Conservation (phyloP, 768 basidiomycete species). For the Lanmaoa rubissima region DNA sequence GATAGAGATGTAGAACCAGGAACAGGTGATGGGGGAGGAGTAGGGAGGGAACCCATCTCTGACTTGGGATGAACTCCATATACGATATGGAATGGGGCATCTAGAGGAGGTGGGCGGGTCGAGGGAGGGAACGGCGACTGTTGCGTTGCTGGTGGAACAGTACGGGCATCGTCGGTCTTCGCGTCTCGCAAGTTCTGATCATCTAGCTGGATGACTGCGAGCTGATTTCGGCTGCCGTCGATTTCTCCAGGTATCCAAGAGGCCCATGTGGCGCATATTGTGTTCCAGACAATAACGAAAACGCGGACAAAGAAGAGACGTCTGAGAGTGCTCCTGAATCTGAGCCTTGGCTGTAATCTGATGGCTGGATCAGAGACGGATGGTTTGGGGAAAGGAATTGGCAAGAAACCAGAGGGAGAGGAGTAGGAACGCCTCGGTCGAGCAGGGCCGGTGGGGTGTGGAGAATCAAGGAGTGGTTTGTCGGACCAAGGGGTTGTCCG, state of each 20-base stretch:
- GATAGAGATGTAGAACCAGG: slow-evolving; percentile 10
- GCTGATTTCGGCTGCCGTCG: slow-evolving; percentile 15
- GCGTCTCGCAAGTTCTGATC: slow-evolving; percentile 7
- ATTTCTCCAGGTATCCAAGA: slow-evolving; percentile 36
- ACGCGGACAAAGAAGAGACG: slow-evolving; percentile 72
- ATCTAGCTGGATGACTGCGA: slow-evolving; percentile 1
- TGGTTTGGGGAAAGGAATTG: slow-evolving; percentile 35
- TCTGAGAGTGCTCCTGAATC: slow-evolving; percentile 43
- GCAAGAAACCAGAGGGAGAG: slow-evolving; percentile 52
- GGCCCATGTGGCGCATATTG: slow-evolving; percentile 61
- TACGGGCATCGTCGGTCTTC: slow-evolving; percentile 13
- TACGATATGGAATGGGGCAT: slow-evolving; percentile 11
- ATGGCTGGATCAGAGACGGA: slow-evolving; percentile 31
- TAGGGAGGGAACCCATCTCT: slow-evolving; percentile 21
- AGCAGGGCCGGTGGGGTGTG: slow-evolving; percentile 21
- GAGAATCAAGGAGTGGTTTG: slow-evolving; percentile 42
- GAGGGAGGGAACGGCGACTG: slow-evolving; percentile 21
- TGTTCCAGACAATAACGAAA: slow-evolving; percentile 67
- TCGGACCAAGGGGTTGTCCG: slow-evolving; percentile 60
- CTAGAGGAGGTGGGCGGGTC: slow-evolving; percentile 24
- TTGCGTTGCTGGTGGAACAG: slow-evolving; percentile 20
- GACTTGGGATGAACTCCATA: slow-evolving; percentile 10
- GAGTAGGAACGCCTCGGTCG: slow-evolving; percentile 60
- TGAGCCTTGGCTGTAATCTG: slow-evolving; percentile 38
- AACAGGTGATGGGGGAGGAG: slow-evolving; percentile 25